These are phyloP conservation scores for Camellia lanceoleosa DNA, from an alignment of 148 eudicot species.

Conservation along the genomic window DNA sequence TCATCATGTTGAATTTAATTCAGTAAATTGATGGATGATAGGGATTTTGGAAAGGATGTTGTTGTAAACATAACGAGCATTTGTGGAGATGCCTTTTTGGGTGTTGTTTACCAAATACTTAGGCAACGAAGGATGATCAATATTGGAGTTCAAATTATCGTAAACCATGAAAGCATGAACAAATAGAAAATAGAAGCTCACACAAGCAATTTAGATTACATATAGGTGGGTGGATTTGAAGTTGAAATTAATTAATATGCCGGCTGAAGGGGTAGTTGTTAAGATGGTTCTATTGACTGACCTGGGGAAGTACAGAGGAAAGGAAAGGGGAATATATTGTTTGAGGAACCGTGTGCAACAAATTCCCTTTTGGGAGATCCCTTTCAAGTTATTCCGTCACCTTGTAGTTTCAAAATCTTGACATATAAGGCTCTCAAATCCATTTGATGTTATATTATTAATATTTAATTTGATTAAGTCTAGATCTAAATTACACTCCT, in stretches of 20 bases:
- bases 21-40: not conserved
- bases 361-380: not conserved
- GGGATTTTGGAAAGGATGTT: not conserved
- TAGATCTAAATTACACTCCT: not conserved
- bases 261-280: not conserved
- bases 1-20: not conserved
- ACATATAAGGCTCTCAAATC: not conserved
- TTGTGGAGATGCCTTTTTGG: not conserved
- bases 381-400: not conserved
- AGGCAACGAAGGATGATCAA: not conserved
- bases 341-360: not conserved
- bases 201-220: not conserved
- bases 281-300: not conserved
- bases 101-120: not conserved
- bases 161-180: not conserved
- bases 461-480: not conserved
- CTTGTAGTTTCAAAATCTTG: not conserved
- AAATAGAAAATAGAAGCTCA: not conserved
- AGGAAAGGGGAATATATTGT: not conserved
- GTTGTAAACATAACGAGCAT: not conserved
- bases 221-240: not conserved
- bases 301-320: not conserved
- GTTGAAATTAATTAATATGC: not conserved
- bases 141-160: not conserved
- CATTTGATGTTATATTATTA: not conserved